These are phyloP conservation scores for Leccinum olivaceoglutinosum DNA, from an alignment of 1,284 basidiomycete species.

Conservation along the genomic window DNA sequence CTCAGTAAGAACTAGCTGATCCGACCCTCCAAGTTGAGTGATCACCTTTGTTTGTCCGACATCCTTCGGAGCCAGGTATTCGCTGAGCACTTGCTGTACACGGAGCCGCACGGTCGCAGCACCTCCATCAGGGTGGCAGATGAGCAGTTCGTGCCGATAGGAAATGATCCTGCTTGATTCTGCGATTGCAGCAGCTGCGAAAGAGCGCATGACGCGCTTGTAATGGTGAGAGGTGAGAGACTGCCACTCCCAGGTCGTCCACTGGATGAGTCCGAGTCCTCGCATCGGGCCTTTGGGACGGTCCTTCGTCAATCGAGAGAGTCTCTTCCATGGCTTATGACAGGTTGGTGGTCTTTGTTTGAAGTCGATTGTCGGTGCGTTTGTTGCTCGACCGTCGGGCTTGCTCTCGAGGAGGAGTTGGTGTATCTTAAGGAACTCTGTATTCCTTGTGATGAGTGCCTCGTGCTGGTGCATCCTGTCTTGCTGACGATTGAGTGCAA, in stretches of 20 bases:
- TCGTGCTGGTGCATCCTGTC: too few relatives aligned
- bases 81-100: not conserved
- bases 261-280: not conserved
- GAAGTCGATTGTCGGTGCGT: not conserved
- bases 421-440: not conserved
- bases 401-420: not conserved
- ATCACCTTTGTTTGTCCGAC: not conserved
- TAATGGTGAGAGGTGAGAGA: fast-evolving
- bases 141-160: not conserved
- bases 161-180: not conserved
- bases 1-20: not conserved
- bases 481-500: too few relatives aligned
- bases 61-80: not conserved
- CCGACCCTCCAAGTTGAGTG: not conserved
- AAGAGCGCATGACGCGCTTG: not conserved
- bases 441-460: not conserved
- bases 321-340: not conserved
- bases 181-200: not conserved
- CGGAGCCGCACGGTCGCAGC: not conserved
- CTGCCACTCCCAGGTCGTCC: not conserved
- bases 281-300: not conserved
- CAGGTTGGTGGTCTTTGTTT: not conserved
- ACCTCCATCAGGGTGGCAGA: not conserved
- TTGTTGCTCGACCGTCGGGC: not conserved
- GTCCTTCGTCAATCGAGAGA: not conserved